Conservation (phyloP, 2,329 filamentous ascomycete genomes). For the Aureobasidium sp. region DNA sequence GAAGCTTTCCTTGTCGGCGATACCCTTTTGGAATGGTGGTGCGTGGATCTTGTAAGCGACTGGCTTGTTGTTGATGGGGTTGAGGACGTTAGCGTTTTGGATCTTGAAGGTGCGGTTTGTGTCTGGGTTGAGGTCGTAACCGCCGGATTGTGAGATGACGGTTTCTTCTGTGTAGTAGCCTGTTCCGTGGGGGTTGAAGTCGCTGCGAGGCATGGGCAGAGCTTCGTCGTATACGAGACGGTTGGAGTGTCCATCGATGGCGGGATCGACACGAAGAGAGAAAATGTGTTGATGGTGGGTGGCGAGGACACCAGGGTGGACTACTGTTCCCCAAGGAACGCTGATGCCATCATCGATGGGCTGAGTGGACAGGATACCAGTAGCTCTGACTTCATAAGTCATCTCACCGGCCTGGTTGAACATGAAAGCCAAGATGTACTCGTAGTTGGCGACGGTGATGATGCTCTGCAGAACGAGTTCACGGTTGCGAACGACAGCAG, state of each 20-base stretch:
- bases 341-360: conserved; percentile 57
- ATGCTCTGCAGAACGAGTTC: conserved; percentile 62
- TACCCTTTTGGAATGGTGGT: conserved; percentile 42
- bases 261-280: conserved; percentile 40
- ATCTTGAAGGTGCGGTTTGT: conserved; percentile 43
- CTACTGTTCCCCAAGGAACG: conserved; percentile 59
- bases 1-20: conserved; percentile 44
- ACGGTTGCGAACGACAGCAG: conserved; percentile 54
- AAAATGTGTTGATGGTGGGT: conserved; percentile 72
- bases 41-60: conserved; percentile 44
- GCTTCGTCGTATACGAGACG: conserved; percentile 44
- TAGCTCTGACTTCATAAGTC: conserved; percentile 59
- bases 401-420: conserved; percentile 64
- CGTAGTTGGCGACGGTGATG: conserved; percentile 64
- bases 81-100: conserved; percentile 35
- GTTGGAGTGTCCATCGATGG: conserved; percentile 39
- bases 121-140: conserved; percentile 40
- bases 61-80: conserved; percentile 40
- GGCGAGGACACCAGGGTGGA: conserved; percentile 61
- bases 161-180: conserved; percentile 42
- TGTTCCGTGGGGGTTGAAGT: conserved; percentile 48
- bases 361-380: conserved; percentile 60
- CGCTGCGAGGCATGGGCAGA: conserved; percentile 49
- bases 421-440: conserved; percentile 64
- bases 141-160: conserved; percentile 38